A percentile compares a stretch with the other conserved stretches of the same genome.
Conservation (phyloP, 2,329 filamentous ascomycete species). For the Aureobasidium namibiae region DNA sequence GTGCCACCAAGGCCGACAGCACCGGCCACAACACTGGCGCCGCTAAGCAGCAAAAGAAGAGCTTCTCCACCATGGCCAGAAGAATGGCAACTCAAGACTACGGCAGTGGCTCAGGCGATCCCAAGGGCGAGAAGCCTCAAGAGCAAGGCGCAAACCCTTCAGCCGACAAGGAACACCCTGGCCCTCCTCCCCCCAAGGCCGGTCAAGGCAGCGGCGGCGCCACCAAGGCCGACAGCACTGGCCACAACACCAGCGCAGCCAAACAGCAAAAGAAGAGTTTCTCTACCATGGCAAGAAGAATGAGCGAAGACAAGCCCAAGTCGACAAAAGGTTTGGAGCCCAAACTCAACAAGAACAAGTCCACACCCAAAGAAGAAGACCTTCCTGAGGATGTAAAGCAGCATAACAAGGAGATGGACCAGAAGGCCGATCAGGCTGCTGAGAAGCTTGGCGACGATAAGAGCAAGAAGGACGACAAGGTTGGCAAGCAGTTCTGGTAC, state of each 20-base stretch:
- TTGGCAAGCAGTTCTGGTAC: slow-evolving; percentile 31
- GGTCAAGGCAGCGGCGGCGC: slow-evolving; percentile 28
- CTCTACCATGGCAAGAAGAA: not conserved
- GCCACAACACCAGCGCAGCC: slow-evolving; percentile 15
- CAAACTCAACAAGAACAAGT: slow-evolving; percentile 32
- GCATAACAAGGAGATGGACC: slow-evolving; percentile 38
- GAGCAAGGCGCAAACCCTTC: slow-evolving; percentile 32
- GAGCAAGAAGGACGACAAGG: slow-evolving; percentile 36
- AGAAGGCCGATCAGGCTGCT: slow-evolving; percentile 33
- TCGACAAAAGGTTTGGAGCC: slow-evolving; percentile 29
- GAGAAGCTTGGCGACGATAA: slow-evolving; percentile 30
- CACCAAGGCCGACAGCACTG: slow-evolving; percentile 19
- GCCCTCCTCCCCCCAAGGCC: slow-evolving; percentile 35
- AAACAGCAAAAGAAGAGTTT: slow-evolving; percentile 15
- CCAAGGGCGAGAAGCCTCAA: slow-evolving; percentile 36
- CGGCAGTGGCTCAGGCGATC: slow-evolving; percentile 35
- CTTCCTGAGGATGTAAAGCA: slow-evolving; percentile 29
- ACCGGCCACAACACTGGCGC: slow-evolving; percentile 15
- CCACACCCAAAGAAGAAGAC: slow-evolving; percentile 25
- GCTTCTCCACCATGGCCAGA: slow-evolving; percentile 9
- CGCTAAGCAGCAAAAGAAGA: slow-evolving; percentile 14
- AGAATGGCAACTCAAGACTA: slow-evolving; percentile 28
- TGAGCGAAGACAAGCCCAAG: slow-evolving; percentile 12
- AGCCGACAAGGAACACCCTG: slow-evolving; percentile 37
- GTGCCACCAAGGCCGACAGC: slow-evolving; percentile 22